Evolutionary conservation across 2,329 filamentous ascomycete species (phyloP).

Genomic region (Aspergillus ibericus): DNA sequence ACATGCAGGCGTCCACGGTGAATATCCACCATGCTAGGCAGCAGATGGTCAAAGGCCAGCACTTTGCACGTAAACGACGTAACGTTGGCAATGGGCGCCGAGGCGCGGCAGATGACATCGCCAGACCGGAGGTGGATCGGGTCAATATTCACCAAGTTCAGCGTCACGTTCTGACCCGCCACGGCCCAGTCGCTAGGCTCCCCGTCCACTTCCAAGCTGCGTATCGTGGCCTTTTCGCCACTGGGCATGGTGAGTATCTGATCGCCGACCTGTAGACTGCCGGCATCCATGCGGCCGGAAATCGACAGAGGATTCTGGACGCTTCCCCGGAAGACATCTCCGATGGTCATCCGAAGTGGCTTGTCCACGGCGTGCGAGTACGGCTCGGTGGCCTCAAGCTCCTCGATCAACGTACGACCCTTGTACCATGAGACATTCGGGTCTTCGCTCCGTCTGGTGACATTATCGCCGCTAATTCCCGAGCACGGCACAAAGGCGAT

Average conservation of each 20-base stretch:
- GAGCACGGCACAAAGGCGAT: conserved; percentile 87
- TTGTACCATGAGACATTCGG: conserved; percentile 71
- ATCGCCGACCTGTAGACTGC: conserved; percentile 82
- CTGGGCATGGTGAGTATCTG: conserved; percentile 76
- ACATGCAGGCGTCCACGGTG: conserved; percentile 82
- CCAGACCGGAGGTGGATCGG: conserved; percentile 77
- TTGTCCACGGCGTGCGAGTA: conserved; percentile 69
- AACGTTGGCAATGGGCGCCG: conserved; percentile 67
- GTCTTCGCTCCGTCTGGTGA: conserved; percentile 55
- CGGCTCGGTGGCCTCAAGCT: conserved; percentile 80
- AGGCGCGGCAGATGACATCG: conserved; percentile 77
- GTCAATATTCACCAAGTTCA: conserved; percentile 86
- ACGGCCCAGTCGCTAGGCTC: conserved; percentile 82
- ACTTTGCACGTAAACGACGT: conserved; percentile 79
- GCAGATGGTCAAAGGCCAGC: conserved; percentile 83
- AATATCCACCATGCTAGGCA: conserved; percentile 86
- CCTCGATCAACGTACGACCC: conserved; percentile 75
- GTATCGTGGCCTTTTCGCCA: conserved; percentile 76
- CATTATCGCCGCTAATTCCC: conserved; percentile 84
- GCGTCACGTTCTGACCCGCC: conserved; percentile 80
- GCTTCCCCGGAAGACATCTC: conserved; percentile 79
- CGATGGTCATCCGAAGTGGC: conserved; percentile 81
- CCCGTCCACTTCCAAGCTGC: conserved; percentile 74
- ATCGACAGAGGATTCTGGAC: conserved; percentile 80
- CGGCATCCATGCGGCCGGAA: conserved; percentile 80